Evolutionary conservation across 805 yeast genomes (phyloP).

Genomic region (Blastobotrys americana): DNA sequence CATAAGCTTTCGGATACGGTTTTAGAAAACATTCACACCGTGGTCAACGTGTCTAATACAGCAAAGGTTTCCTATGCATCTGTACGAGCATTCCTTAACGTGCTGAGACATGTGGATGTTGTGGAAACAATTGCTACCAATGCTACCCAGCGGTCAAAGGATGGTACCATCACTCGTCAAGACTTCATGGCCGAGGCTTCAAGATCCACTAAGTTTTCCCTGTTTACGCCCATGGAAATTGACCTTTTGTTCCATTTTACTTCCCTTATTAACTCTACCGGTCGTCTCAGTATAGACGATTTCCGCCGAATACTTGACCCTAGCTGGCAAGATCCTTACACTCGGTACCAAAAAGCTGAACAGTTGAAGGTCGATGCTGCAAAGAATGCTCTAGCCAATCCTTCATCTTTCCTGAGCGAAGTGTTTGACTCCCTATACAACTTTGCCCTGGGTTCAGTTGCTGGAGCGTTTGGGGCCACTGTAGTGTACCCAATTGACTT

Average conservation of each 20-base stretch:
- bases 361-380: conserved; percentile 33
- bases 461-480: conserved; percentile 98
- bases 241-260: conserved; percentile 39
- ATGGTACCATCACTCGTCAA: conserved; percentile 32
- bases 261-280: conserved; percentile 26
- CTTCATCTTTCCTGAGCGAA: conserved; percentile 40
- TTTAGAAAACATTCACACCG: conserved; percentile 32
- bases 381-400: conserved; percentile 32
- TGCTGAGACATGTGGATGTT: conserved; percentile 36
- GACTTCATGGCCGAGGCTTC: conserved; percentile 37
- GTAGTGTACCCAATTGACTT: conserved; percentile 94
- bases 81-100: conserved; percentile 38
- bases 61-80: conserved; percentile 35
- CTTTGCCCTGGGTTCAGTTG: conserved; percentile 83
- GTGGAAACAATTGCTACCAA: conserved; percentile 32
- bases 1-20: conserved; percentile 38
- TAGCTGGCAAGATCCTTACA: conserved; percentile 34
- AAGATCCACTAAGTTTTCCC: conserved; percentile 32
- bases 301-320: conserved; percentile 39
- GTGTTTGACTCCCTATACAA: conserved; percentile 84
- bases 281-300: conserved; percentile 29
- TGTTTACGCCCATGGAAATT: conserved; percentile 38
- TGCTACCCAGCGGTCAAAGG: conserved; percentile 28
- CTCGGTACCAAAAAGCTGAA: conserved; percentile 28
- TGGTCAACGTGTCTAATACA: conserved; percentile 29